Evolutionary conservation across 192 early-diverging fungal species (phyloP).

Genomic region (Coemansia sp.): DNA sequence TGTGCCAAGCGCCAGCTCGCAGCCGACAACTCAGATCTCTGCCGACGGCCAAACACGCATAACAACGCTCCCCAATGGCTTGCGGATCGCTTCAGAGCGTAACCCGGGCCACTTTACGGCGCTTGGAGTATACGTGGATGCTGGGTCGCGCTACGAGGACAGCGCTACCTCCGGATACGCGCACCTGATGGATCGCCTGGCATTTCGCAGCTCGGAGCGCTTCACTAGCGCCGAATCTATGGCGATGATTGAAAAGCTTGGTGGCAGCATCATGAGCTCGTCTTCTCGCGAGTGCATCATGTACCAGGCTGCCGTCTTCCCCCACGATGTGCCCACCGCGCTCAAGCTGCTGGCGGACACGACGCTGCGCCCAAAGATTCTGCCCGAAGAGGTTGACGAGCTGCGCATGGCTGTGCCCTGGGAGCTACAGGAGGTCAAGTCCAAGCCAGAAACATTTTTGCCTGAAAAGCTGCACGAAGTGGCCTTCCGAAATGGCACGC

Average conservation of each 20-base stretch:
- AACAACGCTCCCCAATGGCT: slow-evolving; percentile 85
- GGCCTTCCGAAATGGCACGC: slow-evolving; percentile 73
- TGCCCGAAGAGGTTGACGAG: slow-evolving; percentile 77
- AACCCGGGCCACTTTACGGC: slow-evolving; percentile 88
- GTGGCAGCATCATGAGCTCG: slow-evolving; percentile 88
- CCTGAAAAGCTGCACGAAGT: slow-evolving; percentile 85
- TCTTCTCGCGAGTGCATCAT: slow-evolving; percentile 91
- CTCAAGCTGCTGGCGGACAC: slow-evolving; percentile 76
- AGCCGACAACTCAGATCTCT: slow-evolving; percentile 8
- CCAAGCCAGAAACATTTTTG: slow-evolving; percentile 80
- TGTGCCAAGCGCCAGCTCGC: slow-evolving; percentile 10
- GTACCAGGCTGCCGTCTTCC: slow-evolving; percentile 92
- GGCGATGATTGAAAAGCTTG: slow-evolving; percentile 77
- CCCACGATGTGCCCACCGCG: slow-evolving; percentile 72
- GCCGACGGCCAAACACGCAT: slow-evolving; percentile 53
- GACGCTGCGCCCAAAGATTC: slow-evolving; percentile 70
- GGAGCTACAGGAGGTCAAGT: slow-evolving; percentile 86
- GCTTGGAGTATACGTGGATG: slow-evolving; percentile 86
- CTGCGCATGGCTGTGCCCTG: slow-evolving; percentile 73
- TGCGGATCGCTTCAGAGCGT: slow-evolving; percentile 79
- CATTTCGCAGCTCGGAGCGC: slow-evolving; percentile 86
- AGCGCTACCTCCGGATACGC: slow-evolving; percentile 64
- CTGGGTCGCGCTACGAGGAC: slow-evolving; percentile 86
- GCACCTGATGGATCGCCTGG: slow-evolving; percentile 87
- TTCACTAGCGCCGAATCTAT: slow-evolving; percentile 69